Evolutionary conservation across 352 stramenopile species (phyloP).

Genomic region (Pythium scleroteichum): DNA sequence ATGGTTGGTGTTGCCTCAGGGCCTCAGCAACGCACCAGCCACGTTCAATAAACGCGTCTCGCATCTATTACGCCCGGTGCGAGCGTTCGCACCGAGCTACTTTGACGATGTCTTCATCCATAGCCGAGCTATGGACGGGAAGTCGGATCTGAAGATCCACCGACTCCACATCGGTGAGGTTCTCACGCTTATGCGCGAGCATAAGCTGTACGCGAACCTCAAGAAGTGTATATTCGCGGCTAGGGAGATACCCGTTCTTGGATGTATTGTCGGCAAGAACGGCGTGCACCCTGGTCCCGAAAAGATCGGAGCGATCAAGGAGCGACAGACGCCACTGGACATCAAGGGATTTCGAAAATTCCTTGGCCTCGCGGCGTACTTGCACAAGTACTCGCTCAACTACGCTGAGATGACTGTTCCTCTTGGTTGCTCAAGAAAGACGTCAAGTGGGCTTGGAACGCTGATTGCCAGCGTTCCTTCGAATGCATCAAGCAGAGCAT

Average conservation of each 20-base stretch:
- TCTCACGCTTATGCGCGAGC: conserved; percentile 21
- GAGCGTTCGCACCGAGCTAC: conserved; percentile 23
- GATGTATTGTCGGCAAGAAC: conserved; percentile 23
- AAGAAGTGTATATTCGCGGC: conserved; percentile 33
- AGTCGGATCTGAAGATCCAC: conserved; percentile 23
- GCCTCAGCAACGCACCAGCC: conserved; percentile 25
- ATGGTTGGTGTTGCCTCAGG: conserved; percentile 29
- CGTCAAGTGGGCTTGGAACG: conserved; percentile 14
- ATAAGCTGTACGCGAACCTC: conserved; percentile 30
- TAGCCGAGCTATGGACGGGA: conserved; percentile 18
- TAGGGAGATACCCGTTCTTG: conserved; percentile 29
- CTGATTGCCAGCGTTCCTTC: conserved; percentile 9
- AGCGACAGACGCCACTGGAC: conserved; percentile 4
- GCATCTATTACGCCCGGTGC: conserved; percentile 18
- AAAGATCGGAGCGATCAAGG: conserved; percentile 19
- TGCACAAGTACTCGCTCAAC: conserved; percentile 14
- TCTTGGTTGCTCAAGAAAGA: conserved; percentile 23
- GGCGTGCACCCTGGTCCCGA: conserved; percentile 18
- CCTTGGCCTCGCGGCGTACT: conserved; percentile 18
- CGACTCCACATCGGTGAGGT: conserved; percentile 20
- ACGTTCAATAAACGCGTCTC: conserved; percentile 31
- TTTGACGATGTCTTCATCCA: conserved; percentile 37
- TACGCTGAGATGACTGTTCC: conserved; percentile 18
- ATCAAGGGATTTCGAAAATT: conserved; percentile 14
- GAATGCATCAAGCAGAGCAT: conserved; percentile 17